Percentiles rank a stretch among this genome's conserved stretches.
Conservation (phyloP, 1,139 yeast genomes). For the Blastobotrys petasosporus region DNA sequence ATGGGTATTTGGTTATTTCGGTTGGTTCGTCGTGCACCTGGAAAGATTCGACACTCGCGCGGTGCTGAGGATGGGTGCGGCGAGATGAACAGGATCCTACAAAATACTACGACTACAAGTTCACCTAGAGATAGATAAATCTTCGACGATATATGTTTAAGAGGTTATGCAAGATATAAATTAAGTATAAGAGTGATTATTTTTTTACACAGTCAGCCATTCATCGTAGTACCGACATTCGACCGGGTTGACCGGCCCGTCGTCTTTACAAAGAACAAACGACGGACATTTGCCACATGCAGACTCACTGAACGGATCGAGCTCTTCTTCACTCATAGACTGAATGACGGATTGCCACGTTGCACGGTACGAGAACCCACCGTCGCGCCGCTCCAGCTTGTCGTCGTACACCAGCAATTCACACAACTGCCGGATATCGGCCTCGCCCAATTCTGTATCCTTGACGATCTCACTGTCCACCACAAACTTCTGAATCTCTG, state of each 20-base stretch:
- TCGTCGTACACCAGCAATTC: conserved; percentile 87
- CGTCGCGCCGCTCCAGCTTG: conserved; percentile 59
- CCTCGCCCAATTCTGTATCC: conserved; percentile 69
- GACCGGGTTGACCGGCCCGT: conserved; percentile 33
- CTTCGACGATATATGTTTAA: neutral
- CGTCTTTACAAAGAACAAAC: conserved; percentile 26
- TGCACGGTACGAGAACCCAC: conserved; percentile 41
- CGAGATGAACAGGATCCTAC: no score
- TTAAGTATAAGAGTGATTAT: neutral
- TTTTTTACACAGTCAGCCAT: conserved; percentile 28
- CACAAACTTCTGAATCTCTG: conserved; percentile 71
- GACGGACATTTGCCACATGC: conserved; percentile 36
- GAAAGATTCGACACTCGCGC: no score
- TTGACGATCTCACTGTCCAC: conserved; percentile 54
- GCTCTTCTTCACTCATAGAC: conserved; percentile 43
- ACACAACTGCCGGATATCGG: conserved; percentile 76
- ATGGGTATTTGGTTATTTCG: neutral
- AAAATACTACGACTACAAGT: no score
- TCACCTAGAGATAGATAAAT: no score
- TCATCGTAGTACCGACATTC: conserved; percentile 34
- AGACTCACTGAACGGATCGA: conserved; percentile 31
- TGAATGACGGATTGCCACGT: conserved; percentile 55
- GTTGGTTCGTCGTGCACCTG: no score
- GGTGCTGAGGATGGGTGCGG: no score
- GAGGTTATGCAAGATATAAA: neutral